Percentiles rank a stretch among this genome's conserved stretches.
Conservation (phyloP, 2,329 filamentous ascomycete genomes). For the Sodiomyces alkalinus region DNA sequence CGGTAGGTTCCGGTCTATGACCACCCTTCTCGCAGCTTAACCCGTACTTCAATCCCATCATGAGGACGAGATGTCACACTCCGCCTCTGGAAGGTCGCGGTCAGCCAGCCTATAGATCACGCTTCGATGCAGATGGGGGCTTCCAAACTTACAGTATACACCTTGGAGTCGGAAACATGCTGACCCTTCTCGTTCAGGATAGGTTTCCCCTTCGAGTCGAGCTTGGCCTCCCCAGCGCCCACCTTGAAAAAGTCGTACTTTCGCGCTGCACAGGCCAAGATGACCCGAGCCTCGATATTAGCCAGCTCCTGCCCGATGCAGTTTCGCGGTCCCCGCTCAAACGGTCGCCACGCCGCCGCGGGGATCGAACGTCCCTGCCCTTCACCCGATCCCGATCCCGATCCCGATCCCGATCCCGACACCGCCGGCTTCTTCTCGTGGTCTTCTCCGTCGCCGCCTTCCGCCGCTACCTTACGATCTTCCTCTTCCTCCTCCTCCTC, state of each 20-base stretch:
- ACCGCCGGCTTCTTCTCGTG: not conserved
- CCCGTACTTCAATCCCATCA: conserved; percentile 6
- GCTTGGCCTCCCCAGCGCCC: conserved; percentile 6
- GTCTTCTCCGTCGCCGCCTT: not conserved
- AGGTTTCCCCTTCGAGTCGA: conserved; percentile 4
- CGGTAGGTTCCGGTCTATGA: no score
- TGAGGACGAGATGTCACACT: conserved; percentile 8
- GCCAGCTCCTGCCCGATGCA: conserved; percentile 42
- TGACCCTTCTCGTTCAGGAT: conserved; percentile 7
- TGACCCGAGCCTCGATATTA: conserved; percentile 34
- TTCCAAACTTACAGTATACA: conserved; percentile 6
- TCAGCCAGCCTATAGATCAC: not conserved
- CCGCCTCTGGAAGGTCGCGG: conserved; percentile 4
- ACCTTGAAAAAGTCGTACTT: conserved; percentile 10
- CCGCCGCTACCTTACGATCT: no score
- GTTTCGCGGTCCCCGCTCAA: conserved; percentile 34
- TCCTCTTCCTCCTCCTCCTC: conserved; percentile 3
- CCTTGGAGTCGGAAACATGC: conserved; percentile 5
- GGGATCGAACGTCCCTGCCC: no score
- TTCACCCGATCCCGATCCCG: no score
- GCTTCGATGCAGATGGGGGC: no score
- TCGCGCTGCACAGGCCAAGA: conserved; percentile 18
- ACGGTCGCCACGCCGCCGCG: conserved; percentile 33
- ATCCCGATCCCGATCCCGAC: no score
- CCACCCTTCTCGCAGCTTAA: conserved; percentile 2